Evolutionary conservation across 805 yeast species (phyloP).

Genomic region (Ogataea trehalophila): DNA sequence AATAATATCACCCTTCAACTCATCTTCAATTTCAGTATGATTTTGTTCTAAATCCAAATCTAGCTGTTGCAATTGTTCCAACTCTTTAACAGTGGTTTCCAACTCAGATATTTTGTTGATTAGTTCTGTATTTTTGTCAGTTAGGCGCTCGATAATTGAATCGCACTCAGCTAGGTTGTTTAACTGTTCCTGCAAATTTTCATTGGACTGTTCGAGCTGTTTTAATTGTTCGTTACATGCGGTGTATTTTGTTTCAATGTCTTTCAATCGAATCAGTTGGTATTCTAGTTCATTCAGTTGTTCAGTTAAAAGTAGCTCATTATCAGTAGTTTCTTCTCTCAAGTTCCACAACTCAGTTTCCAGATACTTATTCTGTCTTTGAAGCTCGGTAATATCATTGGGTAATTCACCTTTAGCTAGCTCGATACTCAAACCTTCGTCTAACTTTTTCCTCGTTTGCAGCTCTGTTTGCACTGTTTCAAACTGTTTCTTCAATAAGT

Average conservation of each 20-base stretch:
- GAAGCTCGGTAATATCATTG: slow-evolving; percentile 3
- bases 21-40: slow-evolving; percentile 39
- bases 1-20: slow-evolving; percentile 36
- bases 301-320: slow-evolving; percentile 22
- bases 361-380: slow-evolving; percentile 32
- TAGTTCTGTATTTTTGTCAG: slow-evolving; percentile 33
- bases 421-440: slow-evolving; percentile 21
- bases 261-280: slow-evolving; percentile 15
- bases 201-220: slow-evolving; percentile 10
- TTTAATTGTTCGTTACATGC: slow-evolving; percentile 2
- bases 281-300: slow-evolving; percentile 19
- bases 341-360: slow-evolving; percentile 38
- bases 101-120: slow-evolving; percentile 29
- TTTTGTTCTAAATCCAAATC: slow-evolving; percentile 46
- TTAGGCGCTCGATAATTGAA: slow-evolving; percentile 31
- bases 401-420: not conserved
- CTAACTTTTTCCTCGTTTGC: slow-evolving; percentile 29
- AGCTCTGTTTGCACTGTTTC: slow-evolving; percentile 7
- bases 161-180: slow-evolving; percentile 28
- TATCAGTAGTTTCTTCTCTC: slow-evolving; percentile 24
- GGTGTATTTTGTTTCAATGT: slow-evolving; percentile 3
- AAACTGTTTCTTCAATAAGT: slow-evolving; percentile 28
- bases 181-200: slow-evolving; percentile 26
- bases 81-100: slow-evolving; percentile 36
- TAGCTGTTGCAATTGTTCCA: slow-evolving; percentile 45